These are phyloP conservation scores for Cytospora schulzeri DNA, from an alignment of 2,329 filamentous ascomycete species.

Conservation along the genomic window DNA sequence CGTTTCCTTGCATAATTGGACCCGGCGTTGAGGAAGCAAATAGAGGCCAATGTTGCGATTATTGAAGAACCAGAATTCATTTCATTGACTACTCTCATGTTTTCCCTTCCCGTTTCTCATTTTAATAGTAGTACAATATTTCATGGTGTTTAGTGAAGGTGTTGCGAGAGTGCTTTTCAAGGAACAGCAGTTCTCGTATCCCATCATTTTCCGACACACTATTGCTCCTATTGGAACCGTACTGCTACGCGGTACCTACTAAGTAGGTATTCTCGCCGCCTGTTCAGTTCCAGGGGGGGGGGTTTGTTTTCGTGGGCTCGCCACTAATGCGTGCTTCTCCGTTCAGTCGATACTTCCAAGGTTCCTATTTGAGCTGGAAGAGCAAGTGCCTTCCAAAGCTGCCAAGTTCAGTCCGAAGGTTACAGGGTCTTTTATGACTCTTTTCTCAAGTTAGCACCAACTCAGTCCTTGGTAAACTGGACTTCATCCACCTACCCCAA, in stretches of 20 bases:
- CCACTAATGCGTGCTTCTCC: background rate
- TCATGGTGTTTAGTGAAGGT: background rate
- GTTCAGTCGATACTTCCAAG: conserved; percentile 11
- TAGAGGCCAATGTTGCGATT: background rate
- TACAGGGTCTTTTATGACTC: background rate
- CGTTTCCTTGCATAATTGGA: conserved; percentile 9
- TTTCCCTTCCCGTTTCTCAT: no score
- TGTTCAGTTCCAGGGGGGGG: background rate
- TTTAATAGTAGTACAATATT: no score
- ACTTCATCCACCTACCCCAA: background rate
- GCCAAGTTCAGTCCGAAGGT: background rate
- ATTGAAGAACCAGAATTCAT: background rate
- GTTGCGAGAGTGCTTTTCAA: background rate
- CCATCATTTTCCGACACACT: background rate
- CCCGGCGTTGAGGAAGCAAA: conserved; percentile 5
- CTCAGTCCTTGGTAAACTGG: background rate
- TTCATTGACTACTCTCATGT: background rate
- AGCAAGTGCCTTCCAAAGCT: background rate
- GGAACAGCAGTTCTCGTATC: background rate
- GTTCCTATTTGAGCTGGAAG: background rate
- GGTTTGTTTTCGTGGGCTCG: background rate
- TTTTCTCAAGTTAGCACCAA: background rate
- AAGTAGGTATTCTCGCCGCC: background rate
- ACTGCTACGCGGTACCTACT: no score
- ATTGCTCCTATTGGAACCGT: background rate